phyloP scores from a whole-genome alignment of 2,329 filamentous ascomycete genomes.

The Lizonia empirigonia region DNA sequence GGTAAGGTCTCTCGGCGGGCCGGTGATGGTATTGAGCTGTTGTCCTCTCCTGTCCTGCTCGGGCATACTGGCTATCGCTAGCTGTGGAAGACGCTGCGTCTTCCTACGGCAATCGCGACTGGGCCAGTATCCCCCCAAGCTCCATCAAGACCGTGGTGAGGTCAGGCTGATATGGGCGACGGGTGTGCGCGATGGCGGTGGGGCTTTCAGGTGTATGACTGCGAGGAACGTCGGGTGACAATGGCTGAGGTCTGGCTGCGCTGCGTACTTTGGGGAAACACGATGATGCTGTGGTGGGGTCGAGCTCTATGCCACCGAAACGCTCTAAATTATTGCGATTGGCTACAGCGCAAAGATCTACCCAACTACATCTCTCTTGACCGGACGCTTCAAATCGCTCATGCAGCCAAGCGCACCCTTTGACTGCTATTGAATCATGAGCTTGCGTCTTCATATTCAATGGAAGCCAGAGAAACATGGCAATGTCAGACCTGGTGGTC shows the following conservation, averaged over 20 bases:
- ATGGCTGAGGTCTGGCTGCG: slow-evolving; percentile 33
- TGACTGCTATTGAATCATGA: background rate
- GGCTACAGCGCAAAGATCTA: slow-evolving; percentile 8
- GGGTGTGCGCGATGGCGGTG: slow-evolving; percentile 14
- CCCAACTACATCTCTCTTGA: slow-evolving; percentile 10
- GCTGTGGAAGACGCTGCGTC: slow-evolving; percentile 60
- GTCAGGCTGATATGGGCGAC: slow-evolving; percentile 25
- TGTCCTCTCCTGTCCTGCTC: slow-evolving; percentile 34
- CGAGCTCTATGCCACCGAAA: slow-evolving; percentile 22
- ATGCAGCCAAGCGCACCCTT: slow-evolving; percentile 2
- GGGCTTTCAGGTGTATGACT: slow-evolving; percentile 7
- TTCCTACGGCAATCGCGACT: slow-evolving; percentile 66
- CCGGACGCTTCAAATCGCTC: slow-evolving; percentile 11
- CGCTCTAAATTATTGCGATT: slow-evolving; percentile 14
- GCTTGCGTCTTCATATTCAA: background rate
- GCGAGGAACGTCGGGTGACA: slow-evolving; percentile 29
- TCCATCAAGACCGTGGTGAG: slow-evolving; percentile 57
- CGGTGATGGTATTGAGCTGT: slow-evolving; percentile 30
- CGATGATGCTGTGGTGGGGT: slow-evolving; percentile 47
- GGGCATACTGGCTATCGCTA: slow-evolving; percentile 55
- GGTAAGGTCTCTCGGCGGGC: slow-evolving; percentile 48
- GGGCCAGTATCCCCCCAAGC: slow-evolving; percentile 58
- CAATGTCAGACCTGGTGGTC: background rate
- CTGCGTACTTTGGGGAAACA: slow-evolving; percentile 23
- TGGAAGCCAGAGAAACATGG: background rate